Percentiles rank a stretch among this genome's conserved stretches.
Evolutionary conservation across 2,329 filamentous ascomycete genomes (phyloP).

Genomic region (Pestalotiopsis sp.): DNA sequence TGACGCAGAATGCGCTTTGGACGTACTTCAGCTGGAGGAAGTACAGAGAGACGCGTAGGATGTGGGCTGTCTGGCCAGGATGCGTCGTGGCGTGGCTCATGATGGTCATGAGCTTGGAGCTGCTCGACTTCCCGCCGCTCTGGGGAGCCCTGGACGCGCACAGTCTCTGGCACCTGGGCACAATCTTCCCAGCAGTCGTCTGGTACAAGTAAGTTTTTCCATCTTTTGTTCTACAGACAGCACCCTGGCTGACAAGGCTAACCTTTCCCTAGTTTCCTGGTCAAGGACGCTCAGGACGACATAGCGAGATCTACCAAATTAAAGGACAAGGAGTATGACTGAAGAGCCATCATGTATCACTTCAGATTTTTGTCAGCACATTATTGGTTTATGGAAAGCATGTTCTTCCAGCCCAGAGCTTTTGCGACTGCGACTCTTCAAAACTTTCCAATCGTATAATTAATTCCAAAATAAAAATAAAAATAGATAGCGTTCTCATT

Average conservation of each 20-base stretch:
- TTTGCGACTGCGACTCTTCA: background rate
- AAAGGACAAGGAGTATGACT: conserved; percentile 13
- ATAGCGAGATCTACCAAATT: conserved; percentile 48
- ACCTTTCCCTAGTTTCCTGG: conserved; percentile 67
- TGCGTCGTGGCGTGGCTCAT: conserved; percentile 91
- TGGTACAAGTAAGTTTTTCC: conserved; percentile 84
- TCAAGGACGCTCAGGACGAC: conserved; percentile 85
- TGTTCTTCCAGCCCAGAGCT: background rate
- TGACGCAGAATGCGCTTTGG: conserved; percentile 84
- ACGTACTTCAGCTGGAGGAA: conserved; percentile 77
- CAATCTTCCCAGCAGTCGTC: conserved; percentile 82
- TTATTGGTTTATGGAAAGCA: background rate
- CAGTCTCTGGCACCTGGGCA: conserved; percentile 93
- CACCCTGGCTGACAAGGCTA: conserved; percentile 12
- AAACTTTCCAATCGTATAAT: background rate
- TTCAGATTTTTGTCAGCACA: background rate
- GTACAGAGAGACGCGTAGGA: conserved; percentile 70
- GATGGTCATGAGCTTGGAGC: conserved; percentile 91
- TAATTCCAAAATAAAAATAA: background rate
- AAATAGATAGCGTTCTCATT: background rate
- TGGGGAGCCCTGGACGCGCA: conserved; percentile 87
- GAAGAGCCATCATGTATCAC: background rate
- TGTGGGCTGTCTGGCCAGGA: conserved; percentile 89
- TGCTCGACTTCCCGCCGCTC: conserved; percentile 90
- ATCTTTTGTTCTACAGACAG: background rate